Evolutionary conservation across 2,329 filamentous ascomycete species (phyloP), one percentile per base, ranked within the genome.

Genomic region (Anisogramma anomala): DNA sequence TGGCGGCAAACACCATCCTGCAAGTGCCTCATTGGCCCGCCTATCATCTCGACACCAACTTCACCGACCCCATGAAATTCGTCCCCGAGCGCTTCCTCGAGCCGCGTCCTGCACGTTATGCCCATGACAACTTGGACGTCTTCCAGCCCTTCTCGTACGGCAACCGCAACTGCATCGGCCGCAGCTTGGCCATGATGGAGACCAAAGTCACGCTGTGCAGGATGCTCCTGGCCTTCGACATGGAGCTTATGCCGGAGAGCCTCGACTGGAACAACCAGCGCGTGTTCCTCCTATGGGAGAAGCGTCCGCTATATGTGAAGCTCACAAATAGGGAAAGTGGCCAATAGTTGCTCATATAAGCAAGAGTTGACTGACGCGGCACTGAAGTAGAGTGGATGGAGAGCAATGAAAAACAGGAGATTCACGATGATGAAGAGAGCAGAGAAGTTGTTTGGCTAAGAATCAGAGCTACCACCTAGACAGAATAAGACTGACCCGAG

Each of bases 1-100:
- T 56, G 9, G 48, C 55, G 4, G 48, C 42, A 27, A 49, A 49
- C 4, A 50, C 49, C 10, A 62, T 68, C 43, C 54, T 71, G 15
- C 61, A 62, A 1, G 57, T 53, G 9, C 50, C 48, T 34, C 37
- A 51, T 6, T 48, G 42, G 42, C 39, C 46, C 22, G 48, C 53
- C 1, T 55, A 53, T 11, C 56, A 57, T 32, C 49, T 49, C 13
- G 41, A 48, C 6, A 18, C 39, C 6, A 53, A 59, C 42, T 60
- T 59, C 32, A 41, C 44, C 8, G 42, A 50, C 6, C 53, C 56
- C 3, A 30, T 49, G 25, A 37, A 46, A 1, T 61, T 60, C 32
- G 43, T 50, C 6, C 59, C 58, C 0, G 56, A 60, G 41, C 47
- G 58, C 6, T 61, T 59, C 56, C 37, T 60, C 13, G 50, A 36